phyloP scores from a whole-genome alignment of 768 basidiomycete species.

The Roridomyces roridus region DNA sequence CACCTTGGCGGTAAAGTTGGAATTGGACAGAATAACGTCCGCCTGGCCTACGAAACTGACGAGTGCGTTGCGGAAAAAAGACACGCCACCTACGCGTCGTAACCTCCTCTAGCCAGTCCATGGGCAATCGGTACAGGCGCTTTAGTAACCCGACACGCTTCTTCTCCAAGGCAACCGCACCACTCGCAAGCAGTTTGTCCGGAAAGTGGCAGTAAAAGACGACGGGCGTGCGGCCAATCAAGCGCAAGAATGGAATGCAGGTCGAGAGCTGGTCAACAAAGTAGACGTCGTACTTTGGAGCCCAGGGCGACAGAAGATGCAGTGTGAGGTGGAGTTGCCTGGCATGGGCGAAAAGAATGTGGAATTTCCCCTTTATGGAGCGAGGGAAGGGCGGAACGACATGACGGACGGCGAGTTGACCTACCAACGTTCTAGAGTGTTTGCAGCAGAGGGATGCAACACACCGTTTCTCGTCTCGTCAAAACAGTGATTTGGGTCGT shows the following conservation, averaged over 20 bases:
- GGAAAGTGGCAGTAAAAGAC: slow-evolving; percentile 99
- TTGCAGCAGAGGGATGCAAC: slow-evolving; percentile 22
- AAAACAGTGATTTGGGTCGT: slow-evolving; percentile 87
- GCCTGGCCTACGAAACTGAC: slow-evolving; percentile 69
- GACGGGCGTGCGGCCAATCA: slow-evolving; percentile 73
- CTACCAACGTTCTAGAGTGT: slow-evolving; percentile 44
- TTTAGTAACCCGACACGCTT: slow-evolving; percentile 62
- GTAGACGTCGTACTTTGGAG: slow-evolving; percentile 77
- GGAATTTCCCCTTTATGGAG: slow-evolving; percentile 78
- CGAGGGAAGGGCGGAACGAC: slow-evolving; percentile 81
- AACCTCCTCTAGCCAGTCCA: slow-evolving; percentile 89
- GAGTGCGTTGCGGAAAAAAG: not conserved
- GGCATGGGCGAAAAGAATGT: slow-evolving; percentile 87
- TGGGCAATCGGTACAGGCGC: slow-evolving; percentile 81
- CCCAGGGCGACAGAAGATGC: slow-evolving; percentile 59
- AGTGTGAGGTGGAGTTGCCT: slow-evolving; percentile 84
- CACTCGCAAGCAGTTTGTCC: slow-evolving; percentile 87
- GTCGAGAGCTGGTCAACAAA: slow-evolving; percentile 96
- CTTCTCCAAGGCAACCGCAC: slow-evolving; percentile 64
- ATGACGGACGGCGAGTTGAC: slow-evolving; percentile 79
- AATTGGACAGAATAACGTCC: slow-evolving; percentile 92
- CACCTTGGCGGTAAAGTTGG: slow-evolving; percentile 84
- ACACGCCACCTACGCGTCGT: slow-evolving; percentile 74
- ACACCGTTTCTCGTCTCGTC: slow-evolving; percentile 92
- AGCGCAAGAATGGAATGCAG: slow-evolving; percentile 82